Base-by-base conservation (phyloP, 345 rosid species). In the Euphorbia tirucalli region DNA sequence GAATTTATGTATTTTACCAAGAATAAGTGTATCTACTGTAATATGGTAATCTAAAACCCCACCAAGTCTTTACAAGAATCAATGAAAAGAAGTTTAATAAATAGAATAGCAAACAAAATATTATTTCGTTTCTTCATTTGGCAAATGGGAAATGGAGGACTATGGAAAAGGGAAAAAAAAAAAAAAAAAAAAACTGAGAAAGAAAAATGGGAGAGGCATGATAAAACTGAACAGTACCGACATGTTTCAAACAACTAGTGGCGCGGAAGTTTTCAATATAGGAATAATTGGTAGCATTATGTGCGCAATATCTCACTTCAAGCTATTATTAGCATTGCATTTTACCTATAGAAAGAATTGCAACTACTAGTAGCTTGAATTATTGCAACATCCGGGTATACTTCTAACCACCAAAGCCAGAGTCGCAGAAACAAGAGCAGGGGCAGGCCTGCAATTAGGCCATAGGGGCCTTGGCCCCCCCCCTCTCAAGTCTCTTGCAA, bases 181-280 rank as follows among this genome's bases (percentile, higher is more conserved):
- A 35, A 35, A 35, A 7, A 7, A 35, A 35, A 35, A 35, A 35
- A 35, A 35, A 35, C 7, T 46, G 18, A 3, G 11, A 13, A 46
- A 46, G 52, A 16, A 46, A 41, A 41, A 46, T 46, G 52, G 5
- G 18, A 46, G 46, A 6, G 1, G 11, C 52, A 46, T 46, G 16
- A 46, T 7, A 46, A 46, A 15, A 15, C 39, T 35, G 11, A 46
- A 16, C n/a, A n/a, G n/a, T n/a, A 16, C 14, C 1, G 3, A 46
- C 18, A 73, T 68, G 35, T 14, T 22, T 48, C 37, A 64, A 65
- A 32, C 63, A 52, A 64, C 50, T 52, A 54, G 28, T 37, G 66
- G 52, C 54, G 32, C 48, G 55, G 25, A 21, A 65, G 35, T 66
- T n/a, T 30, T 25, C 0, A 48, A 24, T 41, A 41, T 63, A 28